Base-by-base conservation (phyloP, 169 alveolate species). In the Plasmodium vivax region DNA sequence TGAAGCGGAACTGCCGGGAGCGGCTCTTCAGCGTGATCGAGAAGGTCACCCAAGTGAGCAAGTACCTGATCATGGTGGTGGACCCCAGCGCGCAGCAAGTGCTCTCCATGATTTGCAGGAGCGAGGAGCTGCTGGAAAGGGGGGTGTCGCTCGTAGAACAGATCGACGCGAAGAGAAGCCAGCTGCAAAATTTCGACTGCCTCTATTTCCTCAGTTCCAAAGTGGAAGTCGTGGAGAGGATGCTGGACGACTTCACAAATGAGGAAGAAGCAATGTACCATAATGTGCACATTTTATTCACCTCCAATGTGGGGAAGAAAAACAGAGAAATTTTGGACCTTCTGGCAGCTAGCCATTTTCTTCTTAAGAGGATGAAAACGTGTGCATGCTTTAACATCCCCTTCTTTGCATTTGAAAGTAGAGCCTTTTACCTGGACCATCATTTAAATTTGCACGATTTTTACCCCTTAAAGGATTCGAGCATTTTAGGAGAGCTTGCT, bases 141-240 rank as follows among this genome's bases (percentile, higher is more conserved):
- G 98, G 98, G 19, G 98, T 97, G 4, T 97, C 96, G 27, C 94
- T 96, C 34, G 96, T 97, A 7, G 98, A 97, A 85, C 92, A 95
- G 56, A 62, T 97, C 27, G 82, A 94, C 14, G 85, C 96, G 54
- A 93, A 90, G 87, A 47, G 98, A 62, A 96, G 95, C 74, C 97
- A 97, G n/a, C 75, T 97, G 83, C 83, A 82, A 73, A 93, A 85
- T 47, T 96, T 92, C 92, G 96, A 92, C 36, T 96, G 97, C 45
- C 80, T 97, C 27, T 97, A 97, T 79, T 85, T 97, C 41, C 68
- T 97, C 27, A 96, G 97, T 74, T 91, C 93, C 58, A 93, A 84
- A 58, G 47, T 75, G 1, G 38, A 41, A 14, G 68, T 93, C 2
- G 82, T 96, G 71, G 84, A 93, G 14, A 54, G 74, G 14, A 83